Evolutionary conservation across 805 yeast species (phyloP), one percentile per base, ranked within the genome.

Genomic region (Metschnikowia reukaufii): DNA sequence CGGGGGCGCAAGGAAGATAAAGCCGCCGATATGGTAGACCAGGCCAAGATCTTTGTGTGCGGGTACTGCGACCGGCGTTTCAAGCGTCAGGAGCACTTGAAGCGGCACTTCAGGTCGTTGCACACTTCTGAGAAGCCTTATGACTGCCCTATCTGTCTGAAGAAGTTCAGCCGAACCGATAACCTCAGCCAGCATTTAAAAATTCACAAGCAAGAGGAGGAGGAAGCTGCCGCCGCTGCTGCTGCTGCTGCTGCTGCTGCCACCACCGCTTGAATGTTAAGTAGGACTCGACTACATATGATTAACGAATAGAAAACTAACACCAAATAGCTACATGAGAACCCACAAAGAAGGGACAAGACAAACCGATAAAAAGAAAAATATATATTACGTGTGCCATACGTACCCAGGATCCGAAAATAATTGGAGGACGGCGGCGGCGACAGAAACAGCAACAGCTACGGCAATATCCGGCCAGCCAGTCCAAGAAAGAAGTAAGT

Each of bases 111-210:
- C 60, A 69, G 91, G 48, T 81, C 88, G 16, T 70, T 86, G 49
- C 94, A 86, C 58, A 84, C 86, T 29, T 75, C 82, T 45, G 88
- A 83, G 47, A 85, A 83, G 62, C 92, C 89, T 0, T 83, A 74
- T 62, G 78, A 74, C 47, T 84, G 89, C 62, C 67, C 70, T 8
- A 69, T 78, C 18, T 84, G 89, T 58, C 75, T 74, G 29, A 82
- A 83, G 60, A 79, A 81, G 55, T 84, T 84, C 55, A 81, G 86
- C 49, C 68, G 89, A 54, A 73, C 82, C 18, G 89, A 84, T 60
- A 84, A 84, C 55, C 63, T 84, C 55, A 76, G 78, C 36, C 88
- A 84, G 60, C 89, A 84, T 61, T 72, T 82, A 49, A 82, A 82
- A 57, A 79, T 80, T 9, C 88, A 84, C 50, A 60, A 50, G 50